phyloP scores from a whole-genome alignment of 1,139 yeast species.

The Taphrina confusa region DNA sequence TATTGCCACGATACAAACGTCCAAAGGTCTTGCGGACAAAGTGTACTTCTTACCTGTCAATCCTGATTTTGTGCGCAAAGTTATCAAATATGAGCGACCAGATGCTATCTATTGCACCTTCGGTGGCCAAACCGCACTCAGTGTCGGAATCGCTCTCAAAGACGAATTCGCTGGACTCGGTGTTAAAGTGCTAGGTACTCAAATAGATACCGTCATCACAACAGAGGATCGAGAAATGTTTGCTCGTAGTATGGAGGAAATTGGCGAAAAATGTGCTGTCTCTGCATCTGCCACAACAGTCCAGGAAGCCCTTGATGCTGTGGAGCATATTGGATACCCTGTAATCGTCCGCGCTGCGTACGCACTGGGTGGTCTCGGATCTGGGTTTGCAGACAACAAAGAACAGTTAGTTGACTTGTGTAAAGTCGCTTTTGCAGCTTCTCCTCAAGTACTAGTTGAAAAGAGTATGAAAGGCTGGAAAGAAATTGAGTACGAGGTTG shows the following conservation, averaged over 20 bases:
- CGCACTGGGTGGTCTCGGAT: conserved; percentile 97
- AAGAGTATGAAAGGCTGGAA: conserved; percentile 99
- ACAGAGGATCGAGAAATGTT: conserved; percentile 97
- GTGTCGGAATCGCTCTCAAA: conserved; percentile 91
- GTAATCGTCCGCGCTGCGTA: conserved; percentile 97
- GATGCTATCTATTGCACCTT: conserved; percentile 96
- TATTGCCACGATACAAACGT: conserved; percentile 97
- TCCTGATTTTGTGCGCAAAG: conserved; percentile 93
- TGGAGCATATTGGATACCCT: conserved; percentile 86
- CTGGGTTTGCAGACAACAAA: conserved; percentile 94
- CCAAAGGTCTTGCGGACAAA: conserved; percentile 92
- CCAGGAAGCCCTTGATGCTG: conserved; percentile 82
- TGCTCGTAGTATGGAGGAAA: conserved; percentile 92
- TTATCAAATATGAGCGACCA: conserved; percentile 90
- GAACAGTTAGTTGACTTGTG: conserved; percentile 79
- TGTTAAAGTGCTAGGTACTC: conserved; percentile 95
- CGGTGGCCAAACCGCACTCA: conserved; percentile 98
- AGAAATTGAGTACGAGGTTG: conserved; percentile 98
- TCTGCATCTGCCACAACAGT: conserved; percentile 81
- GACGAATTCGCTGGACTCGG: conserved; percentile 92
- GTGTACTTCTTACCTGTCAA: conserved; percentile 96
- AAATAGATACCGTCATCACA: conserved; percentile 90
- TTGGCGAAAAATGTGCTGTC: conserved; percentile 89
- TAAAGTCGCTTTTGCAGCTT: conserved; percentile 87
- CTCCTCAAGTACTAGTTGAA: conserved; percentile 95